Conservation (phyloP, 306 rosid species). For the Betula pendula region DNA sequence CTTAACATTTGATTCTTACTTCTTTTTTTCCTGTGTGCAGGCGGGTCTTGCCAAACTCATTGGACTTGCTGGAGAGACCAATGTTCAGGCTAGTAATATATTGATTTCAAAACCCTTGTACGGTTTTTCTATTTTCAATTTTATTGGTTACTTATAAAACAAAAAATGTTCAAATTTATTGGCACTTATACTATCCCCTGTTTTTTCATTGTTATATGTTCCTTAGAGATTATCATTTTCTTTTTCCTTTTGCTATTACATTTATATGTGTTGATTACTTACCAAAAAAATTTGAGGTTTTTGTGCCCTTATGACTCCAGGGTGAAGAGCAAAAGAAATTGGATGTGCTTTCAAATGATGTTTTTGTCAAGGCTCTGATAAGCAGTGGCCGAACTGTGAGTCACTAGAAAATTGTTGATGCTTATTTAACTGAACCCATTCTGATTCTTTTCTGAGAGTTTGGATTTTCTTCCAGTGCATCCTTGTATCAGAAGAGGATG, state of each 20-base stretch:
- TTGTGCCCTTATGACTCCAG: constrained; percentile 40
- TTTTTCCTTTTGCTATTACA: background rate
- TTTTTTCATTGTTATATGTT: constrained; percentile 1
- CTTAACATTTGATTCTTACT: background rate
- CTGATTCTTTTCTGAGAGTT: constrained; percentile 32
- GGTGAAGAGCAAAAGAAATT: constrained; percentile 99
- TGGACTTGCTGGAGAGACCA: constrained; percentile 99
- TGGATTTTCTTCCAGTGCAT: constrained; percentile 54
- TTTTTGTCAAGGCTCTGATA: constrained; percentile 80
- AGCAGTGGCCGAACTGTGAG: constrained; percentile 98
- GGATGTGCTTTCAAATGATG: constrained; percentile 95
- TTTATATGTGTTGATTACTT: too few species aligned
- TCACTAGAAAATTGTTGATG: constrained; percentile 24
- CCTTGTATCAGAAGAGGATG: constrained; percentile 98
- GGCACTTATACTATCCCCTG: background rate
- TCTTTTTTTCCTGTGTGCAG: constrained; percentile 36
- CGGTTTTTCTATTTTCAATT: constrained; percentile 13
- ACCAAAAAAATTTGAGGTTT: too few species aligned
- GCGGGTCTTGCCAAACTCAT: constrained; percentile 97
- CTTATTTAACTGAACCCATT: background rate
- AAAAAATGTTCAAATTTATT: background rate
- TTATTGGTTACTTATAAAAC: background rate
- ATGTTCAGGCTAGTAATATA: constrained; percentile 66
- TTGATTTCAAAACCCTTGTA: background rate
- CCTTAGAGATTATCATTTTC: background rate